Conservation (phyloP, 495 filamentous ascomycete genomes). For the Neurospora sp. region DNA sequence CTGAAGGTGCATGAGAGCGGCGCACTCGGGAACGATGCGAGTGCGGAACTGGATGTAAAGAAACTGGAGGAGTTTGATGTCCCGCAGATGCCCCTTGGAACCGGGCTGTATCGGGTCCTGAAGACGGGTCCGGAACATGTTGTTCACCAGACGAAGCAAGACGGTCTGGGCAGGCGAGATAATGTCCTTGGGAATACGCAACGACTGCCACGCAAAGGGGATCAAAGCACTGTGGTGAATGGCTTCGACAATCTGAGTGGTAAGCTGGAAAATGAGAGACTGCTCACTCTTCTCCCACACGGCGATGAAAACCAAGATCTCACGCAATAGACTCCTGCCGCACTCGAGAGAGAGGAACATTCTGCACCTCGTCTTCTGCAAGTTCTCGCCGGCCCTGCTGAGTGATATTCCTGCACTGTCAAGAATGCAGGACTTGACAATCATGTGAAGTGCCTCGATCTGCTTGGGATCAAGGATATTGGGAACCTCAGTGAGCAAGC, state of each 20-base stretch:
- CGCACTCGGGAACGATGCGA: constrained; percentile 83
- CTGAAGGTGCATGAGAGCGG: constrained; percentile 85
- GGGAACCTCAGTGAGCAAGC: constrained; percentile 85
- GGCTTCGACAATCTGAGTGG: constrained; percentile 88
- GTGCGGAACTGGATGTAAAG: constrained; percentile 86
- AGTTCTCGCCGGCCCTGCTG: constrained; percentile 52
- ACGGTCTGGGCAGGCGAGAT: constrained; percentile 91
- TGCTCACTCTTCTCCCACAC: constrained; percentile 91
- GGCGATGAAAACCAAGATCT: constrained; percentile 89
- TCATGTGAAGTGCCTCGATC: constrained; percentile 91
- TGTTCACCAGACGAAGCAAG: constrained; percentile 76
- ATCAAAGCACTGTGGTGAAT: constrained; percentile 80
- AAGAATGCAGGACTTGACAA: constrained; percentile 81
- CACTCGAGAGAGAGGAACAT: constrained; percentile 78
- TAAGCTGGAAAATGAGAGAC: constrained; percentile 88
- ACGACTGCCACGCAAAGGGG: constrained; percentile 81
- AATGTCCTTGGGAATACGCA: constrained; percentile 87
- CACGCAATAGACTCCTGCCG: constrained; percentile 75
- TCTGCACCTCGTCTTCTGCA: constrained; percentile 77
- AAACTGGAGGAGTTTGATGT: constrained; percentile 64
- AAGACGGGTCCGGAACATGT: constrained; percentile 67
- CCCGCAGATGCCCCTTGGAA: constrained; percentile 35
- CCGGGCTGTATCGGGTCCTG: constrained; percentile 45
- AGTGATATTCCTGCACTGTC: constrained; percentile 49
- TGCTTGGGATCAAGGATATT: constrained; percentile 85